Percentiles rank a stretch among this genome's conserved stretches.
phyloP scores from a whole-genome alignment of 495 filamentous ascomycete species.

The Xylaria bambusicola region DNA sequence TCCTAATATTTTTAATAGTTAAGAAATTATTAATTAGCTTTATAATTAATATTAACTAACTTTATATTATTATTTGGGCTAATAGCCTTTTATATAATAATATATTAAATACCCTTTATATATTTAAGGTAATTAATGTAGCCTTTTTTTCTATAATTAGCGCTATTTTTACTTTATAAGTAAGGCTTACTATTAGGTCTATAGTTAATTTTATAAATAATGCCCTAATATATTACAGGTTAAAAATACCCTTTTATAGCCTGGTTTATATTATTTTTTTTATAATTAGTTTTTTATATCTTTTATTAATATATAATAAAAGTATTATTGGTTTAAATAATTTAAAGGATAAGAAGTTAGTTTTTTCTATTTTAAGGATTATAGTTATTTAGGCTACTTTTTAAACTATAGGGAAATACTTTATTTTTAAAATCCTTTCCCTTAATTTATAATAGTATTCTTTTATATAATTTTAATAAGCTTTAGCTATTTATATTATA shows the following conservation, averaged over 20 bases:
- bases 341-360: too few species aligned
- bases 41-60: slow-evolving; percentile 12
- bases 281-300: too few species aligned
- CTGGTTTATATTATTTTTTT: too few species aligned
- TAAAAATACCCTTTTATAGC: not conserved
- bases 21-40: slow-evolving; percentile 17
- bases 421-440: not conserved
- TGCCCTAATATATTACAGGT: slow-evolving; percentile 3
- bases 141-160: slow-evolving; percentile 3
- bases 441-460: not conserved
- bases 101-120: slow-evolving; percentile 16
- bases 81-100: slow-evolving; percentile 11
- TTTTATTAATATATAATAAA: too few species aligned
- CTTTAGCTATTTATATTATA: slow-evolving; percentile 18
- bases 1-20: slow-evolving; percentile 9
- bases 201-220: slow-evolving; percentile 9
- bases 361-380: too few species aligned
- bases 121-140: slow-evolving; percentile 1
- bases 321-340: too few species aligned
- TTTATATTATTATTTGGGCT: not conserved
- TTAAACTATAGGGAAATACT: not conserved
- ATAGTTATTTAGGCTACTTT: not conserved
- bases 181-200: slow-evolving; percentile 2
- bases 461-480: slow-evolving; percentile 1
- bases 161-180: slow-evolving; percentile 8